A percentile compares a stretch with the other conserved stretches of the same genome.
Conservation (phyloP, 306 rosid genomes). For the Cucurbita pepo region DNA sequence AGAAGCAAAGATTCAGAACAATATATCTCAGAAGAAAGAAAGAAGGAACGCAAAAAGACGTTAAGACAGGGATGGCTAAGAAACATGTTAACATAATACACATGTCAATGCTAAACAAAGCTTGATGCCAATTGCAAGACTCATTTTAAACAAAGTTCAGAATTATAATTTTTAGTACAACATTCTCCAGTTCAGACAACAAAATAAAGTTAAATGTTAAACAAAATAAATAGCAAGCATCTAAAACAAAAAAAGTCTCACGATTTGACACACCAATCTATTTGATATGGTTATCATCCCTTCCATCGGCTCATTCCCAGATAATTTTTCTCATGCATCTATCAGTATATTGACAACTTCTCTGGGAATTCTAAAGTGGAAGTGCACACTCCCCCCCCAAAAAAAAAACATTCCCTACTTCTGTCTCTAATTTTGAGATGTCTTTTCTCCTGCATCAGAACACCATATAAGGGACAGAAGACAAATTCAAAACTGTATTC, state of each 20-base stretch:
- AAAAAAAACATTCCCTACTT: not conserved
- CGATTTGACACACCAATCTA: too few relatives aligned
- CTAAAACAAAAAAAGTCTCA: not conserved
- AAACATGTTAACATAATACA: not conserved
- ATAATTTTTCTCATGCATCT: not conserved
- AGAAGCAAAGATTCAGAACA: not conserved
- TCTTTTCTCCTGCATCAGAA: not conserved
- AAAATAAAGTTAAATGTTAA: not conserved
- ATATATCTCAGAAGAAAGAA: not conserved
- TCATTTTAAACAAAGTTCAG: not conserved
- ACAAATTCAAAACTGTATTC: not conserved
- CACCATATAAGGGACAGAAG: not conserved
- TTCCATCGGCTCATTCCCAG: not conserved
- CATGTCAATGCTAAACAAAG: not conserved
- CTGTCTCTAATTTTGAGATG: not conserved
- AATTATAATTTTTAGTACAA: not conserved
- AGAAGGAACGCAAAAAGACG: not conserved
- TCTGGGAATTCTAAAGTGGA: not conserved
- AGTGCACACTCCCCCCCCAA: too few relatives aligned
- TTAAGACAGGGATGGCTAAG: not conserved
- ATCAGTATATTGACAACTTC: not conserved
- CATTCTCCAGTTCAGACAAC: not conserved
- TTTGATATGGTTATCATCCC: too few relatives aligned
- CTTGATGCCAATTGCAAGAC: not conserved
- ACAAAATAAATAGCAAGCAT: not conserved